Base-by-base conservation (phyloP, 805 yeast species). In the Yamadazyma akitaensis region DNA sequence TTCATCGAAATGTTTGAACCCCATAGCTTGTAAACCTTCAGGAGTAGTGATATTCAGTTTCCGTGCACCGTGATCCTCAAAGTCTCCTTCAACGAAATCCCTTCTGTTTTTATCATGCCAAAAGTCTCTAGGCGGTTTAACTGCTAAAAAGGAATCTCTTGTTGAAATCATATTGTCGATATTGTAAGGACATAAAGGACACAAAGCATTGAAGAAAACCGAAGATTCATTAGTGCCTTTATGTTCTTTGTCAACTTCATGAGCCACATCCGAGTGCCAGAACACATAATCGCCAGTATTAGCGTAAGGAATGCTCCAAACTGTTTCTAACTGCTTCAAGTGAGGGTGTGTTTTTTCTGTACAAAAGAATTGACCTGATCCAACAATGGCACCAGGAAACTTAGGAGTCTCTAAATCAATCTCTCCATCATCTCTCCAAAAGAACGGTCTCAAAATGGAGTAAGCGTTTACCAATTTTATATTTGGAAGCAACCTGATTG, bases 231-330 rank as follows among this genome's bases (percentile, higher is more conserved):
- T 30, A 2, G 32, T 31, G 6, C 76, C 75, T 6, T 44, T 46
- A 48, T 68, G 74, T 4, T 53, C 61, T 16, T 57, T 49, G 43
- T 73, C 77, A 21, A 73, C 75, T 11, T 67, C 67, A 51, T 73
- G 78, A 13, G 65, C 61, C 21, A 62, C 43, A 49, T 72, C 77
- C 44, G 68, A 61, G 46, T 73, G 78, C 77, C 77, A 73, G 43
- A 66, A 64, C 0, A 73, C 73, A 47, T 58, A 61, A 53, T 72
- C 76, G 5, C 78, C 78, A 11, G 73, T 64, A 2, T 62, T 43
- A n/a, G 72, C 72, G 14, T 58, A 51, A 6, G 77, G 76, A 33
- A 71, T 55, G 1, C 64, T 52, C 11, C 62, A 60, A 59, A 72
- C 65, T 2, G 64, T 48, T n/a, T 53, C 49, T 1, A 51, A 49